phyloP scores from a whole-genome alignment of 2,329 filamentous ascomycete genomes.

The Thielaviopsis punctulata region DNA sequence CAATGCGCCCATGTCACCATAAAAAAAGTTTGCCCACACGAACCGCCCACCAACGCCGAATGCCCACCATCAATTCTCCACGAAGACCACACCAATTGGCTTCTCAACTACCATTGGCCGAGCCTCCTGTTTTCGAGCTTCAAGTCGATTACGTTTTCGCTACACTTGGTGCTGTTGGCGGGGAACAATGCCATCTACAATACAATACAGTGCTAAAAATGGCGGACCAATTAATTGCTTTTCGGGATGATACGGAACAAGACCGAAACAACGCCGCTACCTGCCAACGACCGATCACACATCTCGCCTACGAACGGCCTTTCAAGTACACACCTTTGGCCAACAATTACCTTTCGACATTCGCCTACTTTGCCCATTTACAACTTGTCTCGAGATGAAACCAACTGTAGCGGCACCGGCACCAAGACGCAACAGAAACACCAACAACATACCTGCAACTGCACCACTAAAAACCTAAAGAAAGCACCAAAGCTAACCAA shows the following conservation, averaged over 20 bases:
- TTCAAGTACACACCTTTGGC: too few species aligned
- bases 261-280: background rate
- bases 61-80: background rate
- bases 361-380: background rate
- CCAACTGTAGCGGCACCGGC: background rate
- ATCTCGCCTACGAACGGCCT: too few species aligned
- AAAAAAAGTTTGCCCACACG: background rate
- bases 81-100: background rate
- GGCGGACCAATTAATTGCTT: background rate
- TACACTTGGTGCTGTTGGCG: background rate
- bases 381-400: background rate
- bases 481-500: conserved; percentile 2
- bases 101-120: background rate
- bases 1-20: background rate
- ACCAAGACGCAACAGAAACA: background rate
- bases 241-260: background rate
- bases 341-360: background rate
- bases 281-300: too few species aligned
- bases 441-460: background rate
- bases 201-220: background rate
- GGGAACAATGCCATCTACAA: background rate
- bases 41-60: background rate
- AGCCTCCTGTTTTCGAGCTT: background rate
- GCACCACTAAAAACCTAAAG: background rate
- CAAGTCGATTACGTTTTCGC: background rate